Base-by-base conservation (phyloP, 2,329 filamentous ascomycete species). In the Zymoseptoria ardabiliae region DNA sequence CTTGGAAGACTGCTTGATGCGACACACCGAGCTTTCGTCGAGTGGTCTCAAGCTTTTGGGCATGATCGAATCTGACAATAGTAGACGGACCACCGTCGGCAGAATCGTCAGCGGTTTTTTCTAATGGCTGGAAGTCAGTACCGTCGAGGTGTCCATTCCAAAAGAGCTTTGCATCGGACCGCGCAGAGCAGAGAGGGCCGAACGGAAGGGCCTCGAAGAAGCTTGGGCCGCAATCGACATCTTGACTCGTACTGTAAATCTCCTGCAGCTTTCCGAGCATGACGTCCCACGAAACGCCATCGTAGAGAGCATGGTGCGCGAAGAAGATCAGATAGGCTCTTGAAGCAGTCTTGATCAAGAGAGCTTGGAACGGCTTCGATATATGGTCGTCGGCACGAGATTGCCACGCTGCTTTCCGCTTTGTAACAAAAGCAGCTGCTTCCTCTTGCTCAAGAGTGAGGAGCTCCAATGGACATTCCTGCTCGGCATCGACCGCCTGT, bases 251-350 rank as follows among this genome's bases (percentile, higher is more conserved):
- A 17, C 69, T 63, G 66, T 90, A 90, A 4, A 79, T 74, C 2
- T 75, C 67, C 25, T 76, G 74, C 2, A 95, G 77, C 20, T 79
- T 74, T 2, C 81, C 71, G 20, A 96, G 78, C 48, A 96, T 79
- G 22, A 90, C 72, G 1, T 82, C 79, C 48, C 96, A 81, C 61
- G 91, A 93, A 64, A 83, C 87, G 1, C 91, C 92, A 72, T 97
- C 92, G 66, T 97, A 97, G 0, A 96, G 73, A 0, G 83, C 91
- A 70, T 97, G 92, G 73, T 96, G 96, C 0, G 95, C 85, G 52
- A 88, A 82, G 2, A 96, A 68, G 2, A 79, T 74, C 30, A 96
- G 73, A 0, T 79, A 63, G 6, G 67, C 68, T 13, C 63, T 63
- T 1, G 62, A 58, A 4, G 70, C 62, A 9, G 69, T 69, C 23